A percentile compares a stretch with the other conserved stretches of the same genome.
phyloP scores from a whole-genome alignment of 2,329 filamentous ascomycete species.

The Aspergillus transmontanensis region DNA sequence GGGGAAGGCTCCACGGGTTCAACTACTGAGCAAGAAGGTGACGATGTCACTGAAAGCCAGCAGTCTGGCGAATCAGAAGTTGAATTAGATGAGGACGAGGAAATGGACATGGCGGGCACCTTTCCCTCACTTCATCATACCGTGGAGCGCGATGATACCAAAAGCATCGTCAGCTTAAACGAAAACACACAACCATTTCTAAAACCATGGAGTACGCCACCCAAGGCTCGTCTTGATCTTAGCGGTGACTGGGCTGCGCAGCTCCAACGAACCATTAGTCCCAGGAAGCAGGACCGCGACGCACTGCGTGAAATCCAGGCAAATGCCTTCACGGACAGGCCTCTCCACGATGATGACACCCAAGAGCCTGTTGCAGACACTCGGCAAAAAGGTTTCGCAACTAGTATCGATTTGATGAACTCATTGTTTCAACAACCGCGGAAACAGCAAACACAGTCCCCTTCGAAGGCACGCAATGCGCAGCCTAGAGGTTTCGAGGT shows the following conservation, averaged over 20 bases:
- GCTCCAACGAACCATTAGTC: slow-evolving; percentile 89
- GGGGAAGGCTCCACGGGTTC: slow-evolving; percentile 86
- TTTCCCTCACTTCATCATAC: slow-evolving; percentile 72
- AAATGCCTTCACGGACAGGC: slow-evolving; percentile 56
- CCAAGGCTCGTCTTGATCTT: slow-evolving; percentile 56
- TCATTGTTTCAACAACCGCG: slow-evolving; percentile 77
- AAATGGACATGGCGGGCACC: slow-evolving; percentile 83
- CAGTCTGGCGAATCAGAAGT: slow-evolving; percentile 66
- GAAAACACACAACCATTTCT: slow-evolving; percentile 43
- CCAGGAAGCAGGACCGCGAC: slow-evolving; percentile 84
- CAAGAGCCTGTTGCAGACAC: slow-evolving; percentile 21
- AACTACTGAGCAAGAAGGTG: slow-evolving; percentile 62
- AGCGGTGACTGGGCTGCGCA: slow-evolving; percentile 93
- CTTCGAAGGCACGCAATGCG: slow-evolving; percentile 57
- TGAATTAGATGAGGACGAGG: slow-evolving; percentile 64
- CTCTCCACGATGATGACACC: slow-evolving; percentile 38
- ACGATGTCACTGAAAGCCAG: slow-evolving; percentile 53
- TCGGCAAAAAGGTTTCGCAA: slow-evolving; percentile 69
- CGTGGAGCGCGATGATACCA: slow-evolving; percentile 70
- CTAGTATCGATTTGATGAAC: slow-evolving; percentile 94
- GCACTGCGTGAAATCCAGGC: slow-evolving; percentile 68
- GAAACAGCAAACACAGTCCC: slow-evolving; percentile 47
- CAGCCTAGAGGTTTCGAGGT: slow-evolving; percentile 80
- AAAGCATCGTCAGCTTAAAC: slow-evolving; percentile 47
- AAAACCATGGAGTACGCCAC: slow-evolving; percentile 50